These are phyloP conservation scores for Oryza nivara DNA, from an alignment of 176 grass and related monocot genomes.

Conservation along the genomic window DNA sequence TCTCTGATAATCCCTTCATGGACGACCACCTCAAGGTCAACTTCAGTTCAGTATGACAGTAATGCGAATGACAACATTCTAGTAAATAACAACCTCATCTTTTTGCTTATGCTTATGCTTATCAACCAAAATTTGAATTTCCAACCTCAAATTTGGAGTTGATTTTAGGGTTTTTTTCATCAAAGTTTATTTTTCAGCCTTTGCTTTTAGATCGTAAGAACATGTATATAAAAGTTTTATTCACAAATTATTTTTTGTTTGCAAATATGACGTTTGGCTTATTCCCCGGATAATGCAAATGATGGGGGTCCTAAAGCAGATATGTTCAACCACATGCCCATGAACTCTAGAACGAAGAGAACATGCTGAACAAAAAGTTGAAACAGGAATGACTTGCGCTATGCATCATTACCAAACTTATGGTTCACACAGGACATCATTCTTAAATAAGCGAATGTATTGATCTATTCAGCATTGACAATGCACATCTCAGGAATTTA, in stretches of 20 bases:
- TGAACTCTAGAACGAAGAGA: neutral
- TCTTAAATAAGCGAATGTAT: neutral
- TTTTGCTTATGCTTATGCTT: too few species aligned
- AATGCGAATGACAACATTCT: conserved; percentile 38
- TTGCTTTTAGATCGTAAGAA: too few species aligned
- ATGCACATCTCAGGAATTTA: neutral
- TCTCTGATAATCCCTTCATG: conserved; percentile 98
- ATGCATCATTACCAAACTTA: neutral
- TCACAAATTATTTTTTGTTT: too few species aligned
- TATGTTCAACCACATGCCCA: conserved; percentile 17
- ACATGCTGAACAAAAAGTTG: neutral
- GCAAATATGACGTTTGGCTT: too few species aligned
- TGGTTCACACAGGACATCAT: neutral
- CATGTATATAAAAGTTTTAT: too few species aligned
- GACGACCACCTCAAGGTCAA: conserved; percentile 89
- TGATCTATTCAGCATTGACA: neutral
- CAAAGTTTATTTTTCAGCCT: too few species aligned
- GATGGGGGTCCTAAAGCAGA: neutral
- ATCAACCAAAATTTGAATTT: too few species aligned
- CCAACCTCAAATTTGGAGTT: too few species aligned
- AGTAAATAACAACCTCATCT: neutral
- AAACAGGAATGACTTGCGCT: conserved; percentile 4
- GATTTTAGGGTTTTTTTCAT: too few species aligned
- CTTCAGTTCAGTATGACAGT: conserved; percentile 60
- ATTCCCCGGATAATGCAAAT: too few species aligned